Conservation (phyloP, 352 stramenopile species). For the Hyaloperonospora brassicae region DNA sequence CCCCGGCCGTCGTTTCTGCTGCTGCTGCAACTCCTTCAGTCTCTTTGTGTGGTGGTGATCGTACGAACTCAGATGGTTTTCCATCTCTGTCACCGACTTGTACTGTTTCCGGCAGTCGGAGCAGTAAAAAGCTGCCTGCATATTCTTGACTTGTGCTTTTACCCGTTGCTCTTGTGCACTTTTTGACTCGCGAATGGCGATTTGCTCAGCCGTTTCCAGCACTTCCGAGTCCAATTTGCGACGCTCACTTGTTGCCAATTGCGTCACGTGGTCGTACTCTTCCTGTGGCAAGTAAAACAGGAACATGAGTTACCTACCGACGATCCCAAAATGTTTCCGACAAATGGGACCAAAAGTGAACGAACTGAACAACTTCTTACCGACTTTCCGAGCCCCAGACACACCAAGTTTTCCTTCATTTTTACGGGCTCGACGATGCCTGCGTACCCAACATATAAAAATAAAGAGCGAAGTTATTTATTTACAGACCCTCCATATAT, state of each 20-base stretch:
- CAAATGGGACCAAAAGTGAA: neutral
- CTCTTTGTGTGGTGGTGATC: conserved; percentile 68
- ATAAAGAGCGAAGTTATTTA: neutral
- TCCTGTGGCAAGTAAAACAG: conserved; percentile 17
- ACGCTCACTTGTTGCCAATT: conserved; percentile 43
- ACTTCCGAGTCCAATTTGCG: conserved; percentile 43
- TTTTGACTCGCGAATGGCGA: conserved; percentile 22
- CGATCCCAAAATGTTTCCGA: no score
- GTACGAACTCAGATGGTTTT: conserved; percentile 67
- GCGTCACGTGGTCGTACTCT: conserved; percentile 49
- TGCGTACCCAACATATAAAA: conserved; percentile 5
- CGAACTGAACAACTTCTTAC: conserved; percentile 10
- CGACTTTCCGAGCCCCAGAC: conserved; percentile 51
- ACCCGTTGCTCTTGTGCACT: conserved; percentile 22
- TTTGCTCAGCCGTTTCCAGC: conserved; percentile 36
- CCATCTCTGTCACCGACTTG: conserved; percentile 59
- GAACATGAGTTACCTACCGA: neutral
- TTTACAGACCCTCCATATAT: neutral
- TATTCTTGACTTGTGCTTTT: conserved; percentile 30
- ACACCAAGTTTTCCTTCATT: conserved; percentile 54
- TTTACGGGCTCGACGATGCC: conserved; percentile 53
- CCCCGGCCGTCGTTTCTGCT: conserved; percentile 22
- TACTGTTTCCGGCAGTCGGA: conserved; percentile 60
- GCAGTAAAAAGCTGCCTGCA: conserved; percentile 50
- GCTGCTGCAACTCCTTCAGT: conserved; percentile 27